A percentile compares a stretch with the other conserved stretches of the same genome.
Conservation (phyloP, 1,139 yeast genomes). For the Saccharomyces pastorianus region DNA sequence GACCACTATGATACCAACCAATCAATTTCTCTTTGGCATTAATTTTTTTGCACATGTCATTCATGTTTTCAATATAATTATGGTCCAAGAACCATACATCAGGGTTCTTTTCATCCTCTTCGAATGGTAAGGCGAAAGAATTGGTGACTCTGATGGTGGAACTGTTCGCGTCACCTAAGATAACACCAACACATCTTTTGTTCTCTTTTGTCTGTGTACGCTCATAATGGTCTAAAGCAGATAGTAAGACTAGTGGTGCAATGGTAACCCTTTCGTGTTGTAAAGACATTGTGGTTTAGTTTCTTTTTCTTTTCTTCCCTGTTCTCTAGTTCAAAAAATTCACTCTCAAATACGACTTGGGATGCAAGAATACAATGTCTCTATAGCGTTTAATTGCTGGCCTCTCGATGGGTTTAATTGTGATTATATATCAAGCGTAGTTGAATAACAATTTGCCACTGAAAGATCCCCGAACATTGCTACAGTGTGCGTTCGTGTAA, state of each 20-base stretch:
- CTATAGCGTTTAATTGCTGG: background rate
- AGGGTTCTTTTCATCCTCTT: constrained; percentile 88
- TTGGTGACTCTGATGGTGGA: constrained; percentile 60
- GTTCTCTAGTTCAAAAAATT: background rate
- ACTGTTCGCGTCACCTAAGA: constrained; percentile 69
- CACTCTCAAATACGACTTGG: background rate
- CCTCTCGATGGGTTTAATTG: background rate
- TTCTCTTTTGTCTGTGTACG: constrained; percentile 63
- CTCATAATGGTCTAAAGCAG: constrained; percentile 92
- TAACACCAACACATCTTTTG: constrained; percentile 89
- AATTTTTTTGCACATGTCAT: constrained; percentile 94
- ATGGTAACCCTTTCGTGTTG: constrained; percentile 65
- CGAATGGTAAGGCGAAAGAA: constrained; percentile 87
- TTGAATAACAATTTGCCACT: background rate
- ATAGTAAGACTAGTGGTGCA: constrained; percentile 88
- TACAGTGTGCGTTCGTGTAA: background rate
- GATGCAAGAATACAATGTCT: background rate
- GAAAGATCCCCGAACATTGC: background rate
- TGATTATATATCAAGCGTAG: background rate
- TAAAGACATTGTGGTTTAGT: constrained; percentile 15
- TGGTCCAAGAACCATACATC: constrained; percentile 98
- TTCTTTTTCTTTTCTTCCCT: background rate
- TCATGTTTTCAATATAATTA: constrained; percentile 92
- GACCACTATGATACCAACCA: constrained; percentile 99
- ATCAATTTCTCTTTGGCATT: constrained; percentile 92